Base-by-base conservation (phyloP, 345 rosid species). In the Melaleuca alternifolia region DNA sequence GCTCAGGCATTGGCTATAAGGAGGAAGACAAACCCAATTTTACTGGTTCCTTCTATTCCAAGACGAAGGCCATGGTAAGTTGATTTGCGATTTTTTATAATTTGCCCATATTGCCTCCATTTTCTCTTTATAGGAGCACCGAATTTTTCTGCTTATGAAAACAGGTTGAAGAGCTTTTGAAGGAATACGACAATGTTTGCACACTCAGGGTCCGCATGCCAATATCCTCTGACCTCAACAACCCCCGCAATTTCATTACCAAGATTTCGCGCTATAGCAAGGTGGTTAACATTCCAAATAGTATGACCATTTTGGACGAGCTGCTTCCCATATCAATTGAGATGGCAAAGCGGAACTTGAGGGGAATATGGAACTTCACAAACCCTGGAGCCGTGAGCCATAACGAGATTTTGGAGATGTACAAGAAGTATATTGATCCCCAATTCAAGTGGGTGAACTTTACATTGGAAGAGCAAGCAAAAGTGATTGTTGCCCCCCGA, bases 301-400 rank as follows among this genome's bases (percentile, higher is more conserved):
- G 92, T 89, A 90, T 92, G 91, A 90, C 93, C 23, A 61, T 92
- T 84, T 76, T 92, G 91, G 93, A 92, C 16, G 93, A 92, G 77
- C 91, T 92, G 76, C 90, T 92, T 51, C 92, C 92, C 48, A 91
- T 91, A 26, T 90, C 93, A 13, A 90, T 92, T 15, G 92, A 92
- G 92, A 92, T 92, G 94, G 94, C 92, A 6, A 92, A 90, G 87
- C 84, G 92, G 86, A 90, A 92, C 89, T 84, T 92, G 89, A 91
- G 85, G 79, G 94, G 94, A 21, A 91, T 90, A 82, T 92, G 94
- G 94, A 92, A 92, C 90, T 92, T 92, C 91, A 92, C 94, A 41
- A 92, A 92, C 86, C 94, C 92, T 16, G 92, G 94, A 23, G 94
- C 86, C 33, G 92, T 91, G 84, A 92, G 94, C 87, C 94, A 91